These are phyloP conservation scores for Leccinum aurantiacum DNA, from an alignment of 768 basidiomycete genomes.

Conservation along the genomic window DNA sequence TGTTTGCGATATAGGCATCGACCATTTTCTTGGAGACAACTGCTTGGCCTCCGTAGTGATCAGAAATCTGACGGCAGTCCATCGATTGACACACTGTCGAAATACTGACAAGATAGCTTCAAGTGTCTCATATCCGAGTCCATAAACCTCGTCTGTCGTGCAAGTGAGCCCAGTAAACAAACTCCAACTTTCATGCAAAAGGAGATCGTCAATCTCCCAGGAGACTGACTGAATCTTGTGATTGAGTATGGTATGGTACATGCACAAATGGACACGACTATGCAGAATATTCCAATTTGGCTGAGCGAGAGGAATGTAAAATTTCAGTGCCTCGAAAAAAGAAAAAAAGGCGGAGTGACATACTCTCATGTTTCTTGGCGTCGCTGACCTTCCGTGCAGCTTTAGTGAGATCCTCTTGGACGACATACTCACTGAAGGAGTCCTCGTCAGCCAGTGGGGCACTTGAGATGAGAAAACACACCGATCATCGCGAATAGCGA, in stretches of 20 bases:
- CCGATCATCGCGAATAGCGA: slow-evolving; percentile 96
- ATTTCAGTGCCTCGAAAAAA: slow-evolving; percentile 5
- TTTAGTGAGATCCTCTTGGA: slow-evolving; percentile 95
- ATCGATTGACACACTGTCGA: too few relatives aligned
- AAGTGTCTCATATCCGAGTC: background rate
- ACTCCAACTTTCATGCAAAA: too few relatives aligned
- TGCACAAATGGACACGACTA: slow-evolving; percentile 20
- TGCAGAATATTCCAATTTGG: slow-evolving; percentile 46
- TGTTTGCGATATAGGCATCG: too few relatives aligned
- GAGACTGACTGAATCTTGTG: background rate
- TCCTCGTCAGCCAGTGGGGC: slow-evolving; percentile 5
- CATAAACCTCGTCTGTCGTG: background rate
- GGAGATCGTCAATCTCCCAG: background rate
- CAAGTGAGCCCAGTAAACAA: too few relatives aligned
- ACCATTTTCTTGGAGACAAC: too few relatives aligned
- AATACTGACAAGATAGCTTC: too few relatives aligned
- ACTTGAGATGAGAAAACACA: slow-evolving; percentile 31
- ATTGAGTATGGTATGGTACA: slow-evolving; percentile 26
- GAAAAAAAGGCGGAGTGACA: slow-evolving; percentile 30
- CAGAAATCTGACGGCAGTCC: too few relatives aligned
- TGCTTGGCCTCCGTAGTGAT: too few relatives aligned
- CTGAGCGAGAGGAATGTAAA: slow-evolving; percentile 16
- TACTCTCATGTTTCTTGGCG: slow-evolving; percentile 97
- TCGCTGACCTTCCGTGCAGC: slow-evolving; percentile 94
- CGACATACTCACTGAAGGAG: slow-evolving; percentile 71